Evolutionary conservation across 73 alveolate species (phyloP), one percentile per base, ranked within the genome.

Genomic region (Paramecium caudatum): DNA sequence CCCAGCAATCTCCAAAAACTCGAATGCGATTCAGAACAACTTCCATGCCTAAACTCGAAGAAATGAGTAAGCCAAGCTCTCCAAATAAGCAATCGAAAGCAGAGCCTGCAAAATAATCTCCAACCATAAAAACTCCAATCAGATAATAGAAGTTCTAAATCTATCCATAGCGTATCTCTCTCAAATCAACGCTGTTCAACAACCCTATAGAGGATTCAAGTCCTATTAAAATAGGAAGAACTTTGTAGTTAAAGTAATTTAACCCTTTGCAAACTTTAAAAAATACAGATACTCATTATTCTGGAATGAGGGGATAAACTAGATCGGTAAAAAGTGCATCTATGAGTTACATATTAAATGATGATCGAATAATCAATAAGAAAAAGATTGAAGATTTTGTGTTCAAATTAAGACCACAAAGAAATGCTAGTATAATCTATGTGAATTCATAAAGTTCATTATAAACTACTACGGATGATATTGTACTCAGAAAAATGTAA

Each of bases 281-380:
- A 6, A 41, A 36, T n/a, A 74, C 16, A 2, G 88, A 74, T n/a
- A 30, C 21, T 8, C 43, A 36, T 45, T 74, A 27, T 27, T 16
- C 17, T 27, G 88, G 88, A 21, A 37, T 74, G 62, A 74, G 19
- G 32, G 88, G 88, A 15, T 74, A 74, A 19, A 74, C 88, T 39
- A 36, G 88, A 16, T 74, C 88, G 43, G 88, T 74, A 43, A 74
- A 74, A 27, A 74, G 88, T 74, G 88, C 88, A 9, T 74, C 88
- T 16, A 74, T 74, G 88, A 74, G 88, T 4, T 41, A 74, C 32
- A 34, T 68, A 25, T 43, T 74, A 12, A 74, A 74, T 74, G 88
- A 74, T 8, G 88, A 74, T 19, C 88, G 88, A 19, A 43, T 39
- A n/a, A 37, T 12, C 0, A 21, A 74, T 6, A 74, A 39, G 21